Base-by-base conservation (phyloP, 2,329 filamentous ascomycete species). In the Venturia carpophila region DNA sequence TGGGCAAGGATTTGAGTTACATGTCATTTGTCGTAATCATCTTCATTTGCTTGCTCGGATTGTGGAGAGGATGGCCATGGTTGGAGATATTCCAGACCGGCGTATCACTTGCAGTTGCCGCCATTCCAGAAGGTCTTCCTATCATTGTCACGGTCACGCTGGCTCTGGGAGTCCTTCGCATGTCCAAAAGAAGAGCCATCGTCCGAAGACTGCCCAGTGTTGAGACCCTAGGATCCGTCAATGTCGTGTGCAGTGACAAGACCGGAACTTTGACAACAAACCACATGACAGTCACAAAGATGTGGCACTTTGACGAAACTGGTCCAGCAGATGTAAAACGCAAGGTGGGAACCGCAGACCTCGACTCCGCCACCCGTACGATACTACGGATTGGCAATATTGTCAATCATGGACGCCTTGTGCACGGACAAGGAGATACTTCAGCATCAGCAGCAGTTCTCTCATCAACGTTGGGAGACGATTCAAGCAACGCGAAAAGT, bases 201-300 rank as follows among this genome's bases (percentile, higher is more conserved):
- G 93, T 99, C 67, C 89, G 94, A 69, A 88, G 90, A 73, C 88
- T 99, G 77, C 95, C 95, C 27, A 97, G 94, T 75, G 95, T 99
- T 10, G 94, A 99, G 75, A 99, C 94, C 0, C 79, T 99, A 5
- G 95, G 95, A 10, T 97, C 92, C n/a, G 94, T 99, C 66, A 99
- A 97, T 71, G 92, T 99, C n/a, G 91, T 99, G 7, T 99, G 95
- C 79, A 97, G 92, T 70, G 94, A 99, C 80, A 99, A 99, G 79
- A 99, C 94, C 55, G 91, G 86, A 41, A 99, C 94, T 1, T 79
- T 99, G 67, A 99, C 94, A 0, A 92, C 92, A 73, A 99, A 97
- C 73, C 94, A 99, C 74, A 97, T 99, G 94, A 96, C 94, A 0
- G 92, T 92, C 0, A 92, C 92, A 19, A 96, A 94, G 73, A 87